phyloP scores from a whole-genome alignment of 2,329 filamentous ascomycete species.

The Monascus ruber region DNA sequence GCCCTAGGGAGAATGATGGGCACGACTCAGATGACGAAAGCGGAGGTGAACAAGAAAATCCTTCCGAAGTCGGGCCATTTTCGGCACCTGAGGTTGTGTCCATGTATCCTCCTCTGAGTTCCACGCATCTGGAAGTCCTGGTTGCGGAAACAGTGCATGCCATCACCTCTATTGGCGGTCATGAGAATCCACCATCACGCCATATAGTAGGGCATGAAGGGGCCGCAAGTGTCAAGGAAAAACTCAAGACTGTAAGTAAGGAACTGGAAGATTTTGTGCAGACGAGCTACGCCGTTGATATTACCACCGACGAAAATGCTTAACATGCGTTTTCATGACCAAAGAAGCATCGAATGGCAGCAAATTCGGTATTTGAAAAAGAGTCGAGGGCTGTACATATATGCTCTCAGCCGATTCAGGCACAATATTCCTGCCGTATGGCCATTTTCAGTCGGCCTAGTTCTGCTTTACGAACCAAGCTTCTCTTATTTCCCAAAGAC shows the following conservation, averaged over 20 bases:
- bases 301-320: conserved; percentile 21
- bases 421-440: too few species aligned
- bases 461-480: conserved; percentile 23
- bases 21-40: conserved; percentile 5
- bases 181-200: conserved; percentile 86
- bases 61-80: conserved; percentile 24
- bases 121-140: conserved; percentile 57
- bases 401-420: too few species aligned
- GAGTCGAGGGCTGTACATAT: too few species aligned
- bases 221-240: conserved; percentile 80
- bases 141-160: conserved; percentile 86
- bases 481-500: conserved; percentile 33
- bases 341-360: too few species aligned
- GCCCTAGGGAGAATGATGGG: background rate
- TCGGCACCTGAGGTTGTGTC: conserved; percentile 42
- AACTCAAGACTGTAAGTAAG: conserved; percentile 89
- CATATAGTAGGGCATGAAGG: conserved; percentile 92
- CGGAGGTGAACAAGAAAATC: conserved; percentile 11
- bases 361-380: too few species aligned
- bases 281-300: conserved; percentile 71
- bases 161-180: conserved; percentile 80
- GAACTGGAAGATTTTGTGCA: conserved; percentile 95
- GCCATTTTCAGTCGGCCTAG: conserved; percentile 1
- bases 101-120: conserved; percentile 63
- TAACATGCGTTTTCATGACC: conserved; percentile 4